phyloP scores from a whole-genome alignment of 192 early-diverging fungal genomes.

The Backusella morwellensis region DNA sequence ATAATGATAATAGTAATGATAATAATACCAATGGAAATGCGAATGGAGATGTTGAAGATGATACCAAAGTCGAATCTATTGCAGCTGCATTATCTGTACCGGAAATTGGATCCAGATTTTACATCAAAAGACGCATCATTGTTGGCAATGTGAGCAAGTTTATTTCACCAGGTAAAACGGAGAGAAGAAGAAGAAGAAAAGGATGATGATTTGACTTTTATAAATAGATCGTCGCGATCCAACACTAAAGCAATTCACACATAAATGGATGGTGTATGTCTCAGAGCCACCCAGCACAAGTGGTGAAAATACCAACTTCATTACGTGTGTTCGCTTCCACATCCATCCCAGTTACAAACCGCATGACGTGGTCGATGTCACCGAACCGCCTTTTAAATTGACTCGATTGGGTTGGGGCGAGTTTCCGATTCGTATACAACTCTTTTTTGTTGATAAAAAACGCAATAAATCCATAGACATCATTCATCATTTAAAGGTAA shows the following conservation, averaged over 20 bases:
- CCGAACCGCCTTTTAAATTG: slow-evolving; percentile 74
- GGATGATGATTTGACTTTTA: neutral
- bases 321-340: slow-evolving; percentile 80
- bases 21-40: neutral
- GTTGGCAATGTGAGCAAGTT: slow-evolving; percentile 77
- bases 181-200: neutral
- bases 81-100: slow-evolving; percentile 22
- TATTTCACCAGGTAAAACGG: slow-evolving; percentile 43
- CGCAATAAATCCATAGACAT: slow-evolving; percentile 83
- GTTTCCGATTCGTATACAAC: slow-evolving; percentile 79
- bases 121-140: slow-evolving; percentile 63
- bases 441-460: slow-evolving; percentile 77
- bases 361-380: slow-evolving; percentile 82
- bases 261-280: slow-evolving; percentile 93
- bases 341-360: slow-evolving; percentile 90
- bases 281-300: slow-evolving; percentile 52
- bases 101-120: slow-evolving; percentile 67
- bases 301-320: slow-evolving; percentile 57
- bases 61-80: slow-evolving; percentile 18
- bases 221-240: slow-evolving; percentile 49
- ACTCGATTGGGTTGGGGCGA: slow-evolving; percentile 95
- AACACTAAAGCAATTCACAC: slow-evolving; percentile 57
- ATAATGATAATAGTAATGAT: neutral
- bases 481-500: slow-evolving; percentile 75
- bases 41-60: neutral